A percentile compares a stretch with the other conserved stretches of the same genome.
phyloP scores from a whole-genome alignment of 116 monocot species.

The Trichopus zeylanicus region DNA sequence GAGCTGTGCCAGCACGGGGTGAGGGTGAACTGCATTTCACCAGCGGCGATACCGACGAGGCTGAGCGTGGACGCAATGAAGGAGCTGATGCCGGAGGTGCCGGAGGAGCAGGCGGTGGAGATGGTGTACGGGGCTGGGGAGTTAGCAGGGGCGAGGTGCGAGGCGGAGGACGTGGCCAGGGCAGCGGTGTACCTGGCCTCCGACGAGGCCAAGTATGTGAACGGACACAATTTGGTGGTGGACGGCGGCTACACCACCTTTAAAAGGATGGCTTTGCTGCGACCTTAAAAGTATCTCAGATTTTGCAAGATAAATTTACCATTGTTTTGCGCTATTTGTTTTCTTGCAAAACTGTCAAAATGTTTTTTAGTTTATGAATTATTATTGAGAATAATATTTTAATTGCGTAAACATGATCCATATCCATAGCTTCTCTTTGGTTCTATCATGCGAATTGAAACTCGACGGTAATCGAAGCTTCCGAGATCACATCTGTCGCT shows the following conservation, averaged over 20 bases:
- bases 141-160: slow-evolving; percentile 26
- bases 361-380: too few relatives aligned
- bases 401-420: too few relatives aligned
- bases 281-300: too few relatives aligned
- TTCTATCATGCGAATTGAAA: too few relatives aligned
- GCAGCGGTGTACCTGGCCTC: slow-evolving; percentile 33
- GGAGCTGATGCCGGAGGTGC: slow-evolving; percentile 5
- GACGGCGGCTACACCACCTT: slow-evolving; percentile 26
- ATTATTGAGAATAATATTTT: too few relatives aligned
- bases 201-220: slow-evolving; percentile 39
- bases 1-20: slow-evolving; percentile 25
- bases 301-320: too few relatives aligned
- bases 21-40: slow-evolving; percentile 34
- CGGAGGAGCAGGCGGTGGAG: slow-evolving; percentile 11
- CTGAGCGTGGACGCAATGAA: slow-evolving; percentile 6
- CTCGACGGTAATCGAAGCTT: too few relatives aligned
- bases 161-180: slow-evolving; percentile 22
- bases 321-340: too few relatives aligned
- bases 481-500: too few relatives aligned
- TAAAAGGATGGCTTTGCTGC: slow-evolving; percentile 8
- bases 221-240: slow-evolving; percentile 39
- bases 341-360: too few relatives aligned
- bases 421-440: too few relatives aligned
- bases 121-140: slow-evolving; percentile 16
- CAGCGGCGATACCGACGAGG: slow-evolving; percentile 19